Base-by-base conservation (phyloP, 1,284 basidiomycete species). In the Hemileia vastatrix region DNA sequence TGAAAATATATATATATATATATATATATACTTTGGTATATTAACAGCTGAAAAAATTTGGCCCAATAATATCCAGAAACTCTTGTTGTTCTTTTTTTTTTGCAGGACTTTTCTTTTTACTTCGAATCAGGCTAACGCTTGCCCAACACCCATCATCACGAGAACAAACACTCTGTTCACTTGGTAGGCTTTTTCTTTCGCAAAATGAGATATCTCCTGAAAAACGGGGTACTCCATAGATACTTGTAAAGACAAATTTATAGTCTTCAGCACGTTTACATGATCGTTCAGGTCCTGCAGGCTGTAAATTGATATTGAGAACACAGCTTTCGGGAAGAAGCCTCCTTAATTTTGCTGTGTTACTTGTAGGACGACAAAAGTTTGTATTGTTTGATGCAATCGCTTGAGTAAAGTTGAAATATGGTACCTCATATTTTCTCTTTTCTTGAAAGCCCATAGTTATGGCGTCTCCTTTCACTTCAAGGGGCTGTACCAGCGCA, bases 261-360 rank as follows among this genome's bases (percentile, higher is more conserved):
- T 61, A 61, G 32, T 61, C 58, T 11, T 27, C 21, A 5, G 50
- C 24, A 13, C 18, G 19, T 11, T n/a, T 18, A 45, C 58, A 61
- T 19, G 32, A 47, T n/a, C 18, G 53, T 18, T 31, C 24, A 31
- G 50, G 43, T 1, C 58, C 58, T 9, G 58, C 50, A 19, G 19
- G 5, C 54, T 61, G 58, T 19, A 61, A 40, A 21, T 61, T 61
- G 36, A 61, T 54, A 27, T 54, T 61, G 21, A 61, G 24, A 18
- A 47, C 32, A 33, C 40, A 45, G 21, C 45, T 52, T 6, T 8
- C n/a, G 3, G 58, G 58, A 32, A 61, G 24, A 54, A 45, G 21
- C n/a, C n/a, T n/a, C n/a, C n/a, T n/a, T n/a, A n/a, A n/a, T n/a
- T n/a, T n/a, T n/a, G n/a, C n/a, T n/a, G n/a, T n/a, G n/a, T n/a